Evolutionary conservation across 2,329 filamentous ascomycete genomes (phyloP), one percentile per base, ranked within the genome.

Genomic region (Ceratocystiopsis sp.): DNA sequence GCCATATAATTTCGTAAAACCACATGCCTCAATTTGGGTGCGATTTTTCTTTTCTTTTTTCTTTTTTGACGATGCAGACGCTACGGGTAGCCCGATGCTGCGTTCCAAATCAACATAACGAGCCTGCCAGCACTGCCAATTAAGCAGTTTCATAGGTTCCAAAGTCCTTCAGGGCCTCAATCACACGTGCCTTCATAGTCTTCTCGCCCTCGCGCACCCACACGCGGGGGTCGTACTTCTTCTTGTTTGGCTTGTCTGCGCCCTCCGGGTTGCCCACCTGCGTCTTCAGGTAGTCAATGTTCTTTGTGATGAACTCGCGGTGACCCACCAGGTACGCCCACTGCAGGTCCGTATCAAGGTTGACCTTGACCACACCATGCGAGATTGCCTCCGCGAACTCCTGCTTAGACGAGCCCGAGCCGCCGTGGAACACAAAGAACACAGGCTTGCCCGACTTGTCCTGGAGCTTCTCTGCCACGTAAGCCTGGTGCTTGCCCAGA

Each of bases 381-480:
- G 69, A 68, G 65, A 95, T 95, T 59, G 87, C 89, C 55, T 85
- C 77, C 50, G 70, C 72, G 75, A 83, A 98, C 69, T 98, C 91
- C 55, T 84, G 66, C 72, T 94, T 93, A 61, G 74, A 73, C 52
- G 84, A 93, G 54, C 91, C 91, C 51, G 84, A 93, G 57, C 91
- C 91, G 58, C 91, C 91, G 75, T 98, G 91, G 82, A 98, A 98
- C 63, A 98, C 91, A 58, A 98, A 85, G 78, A 87, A 96, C 60
- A 96, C 84, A 54, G 91, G 91, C 80, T 95, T 95, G 60, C 83
- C 73, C 52, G 83, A 75, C 55, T 73, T 68, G 56, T 74, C 67
- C 53, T 66, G 64, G 51, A 80, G 76, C 71, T 93, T 75, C 65
- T 89, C 77, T 66, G 84, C 77, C 63, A 95, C 84, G 65, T 82